Conservation (phyloP, 805 yeast genomes). For the Kluyveromyces aestuarii region DNA sequence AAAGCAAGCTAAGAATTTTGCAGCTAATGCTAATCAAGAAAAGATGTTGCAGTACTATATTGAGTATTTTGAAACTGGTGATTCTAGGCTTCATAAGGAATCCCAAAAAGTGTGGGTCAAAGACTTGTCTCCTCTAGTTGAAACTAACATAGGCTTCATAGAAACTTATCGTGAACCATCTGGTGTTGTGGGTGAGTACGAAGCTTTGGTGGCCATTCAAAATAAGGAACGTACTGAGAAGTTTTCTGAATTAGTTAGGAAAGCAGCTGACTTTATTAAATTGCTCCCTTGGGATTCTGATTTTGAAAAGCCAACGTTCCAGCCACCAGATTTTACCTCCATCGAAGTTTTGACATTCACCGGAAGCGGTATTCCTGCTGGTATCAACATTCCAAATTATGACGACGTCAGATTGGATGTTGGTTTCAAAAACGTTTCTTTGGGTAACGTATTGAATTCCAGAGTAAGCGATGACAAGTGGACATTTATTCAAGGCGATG, state of each 20-base stretch:
- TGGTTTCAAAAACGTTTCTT: slow-evolving; percentile 84
- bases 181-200: slow-evolving; percentile 92
- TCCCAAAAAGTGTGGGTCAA: slow-evolving; percentile 85
- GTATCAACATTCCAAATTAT: slow-evolving; percentile 87
- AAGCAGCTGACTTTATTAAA: slow-evolving; percentile 55
- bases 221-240: slow-evolving; percentile 80
- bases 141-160: slow-evolving; percentile 81
- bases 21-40: slow-evolving; percentile 64
- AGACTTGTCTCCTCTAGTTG: slow-evolving; percentile 70
- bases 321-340: slow-evolving; percentile 89
- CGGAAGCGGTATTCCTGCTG: slow-evolving; percentile 87
- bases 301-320: slow-evolving; percentile 76
- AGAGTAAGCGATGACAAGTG: slow-evolving; percentile 40
- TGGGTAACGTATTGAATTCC: slow-evolving; percentile 78
- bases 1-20: slow-evolving; percentile 46
- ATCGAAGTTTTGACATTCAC: slow-evolving; percentile 85
- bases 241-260: slow-evolving; percentile 57
- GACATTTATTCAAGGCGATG: slow-evolving; percentile 49
- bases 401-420: slow-evolving; percentile 76
- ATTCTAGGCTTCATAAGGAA: slow-evolving; percentile 75
- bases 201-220: slow-evolving; percentile 83
- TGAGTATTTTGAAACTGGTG: slow-evolving; percentile 68
- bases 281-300: slow-evolving; percentile 69
- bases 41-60: slow-evolving; percentile 60
- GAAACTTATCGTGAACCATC: slow-evolving; percentile 91